Percentiles rank a stretch among this genome's conserved stretches.
Evolutionary conservation across 2,329 filamentous ascomycete genomes (phyloP).

Genomic region (Ophidiomyces ophidiicola): DNA sequence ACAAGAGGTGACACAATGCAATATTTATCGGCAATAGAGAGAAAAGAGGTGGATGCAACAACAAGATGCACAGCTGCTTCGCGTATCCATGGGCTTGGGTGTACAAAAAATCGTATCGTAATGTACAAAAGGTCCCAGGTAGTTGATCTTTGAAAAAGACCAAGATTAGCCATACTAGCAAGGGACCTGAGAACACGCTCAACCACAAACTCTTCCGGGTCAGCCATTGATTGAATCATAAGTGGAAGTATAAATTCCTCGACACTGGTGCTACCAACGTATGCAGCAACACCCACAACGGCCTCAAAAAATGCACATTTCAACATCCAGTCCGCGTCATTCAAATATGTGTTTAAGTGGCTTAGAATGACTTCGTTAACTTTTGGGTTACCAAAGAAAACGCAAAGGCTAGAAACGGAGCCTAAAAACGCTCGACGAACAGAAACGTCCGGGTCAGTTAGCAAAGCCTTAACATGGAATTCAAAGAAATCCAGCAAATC

Average conservation of each 20-base stretch:
- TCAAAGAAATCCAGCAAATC: slow-evolving; percentile 80
- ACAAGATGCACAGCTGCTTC: slow-evolving; percentile 81
- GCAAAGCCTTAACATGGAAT: slow-evolving; percentile 71
- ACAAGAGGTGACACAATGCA: slow-evolving; percentile 75
- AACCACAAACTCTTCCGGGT: slow-evolving; percentile 86
- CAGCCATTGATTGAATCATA: slow-evolving; percentile 88
- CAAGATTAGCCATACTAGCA: slow-evolving; percentile 75
- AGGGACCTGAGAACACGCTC: slow-evolving; percentile 81
- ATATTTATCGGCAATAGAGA: slow-evolving; percentile 67
- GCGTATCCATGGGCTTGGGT: slow-evolving; percentile 90
- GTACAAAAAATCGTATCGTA: slow-evolving; percentile 73
- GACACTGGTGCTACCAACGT: slow-evolving; percentile 74
- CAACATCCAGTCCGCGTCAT: slow-evolving; percentile 89
- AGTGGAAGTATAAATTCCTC: slow-evolving; percentile 93
- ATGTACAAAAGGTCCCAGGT: slow-evolving; percentile 81
- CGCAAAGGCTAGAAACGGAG: slow-evolving; percentile 81
- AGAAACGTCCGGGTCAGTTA: slow-evolving; percentile 74
- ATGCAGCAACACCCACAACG: slow-evolving; percentile 82
- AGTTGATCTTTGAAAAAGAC: slow-evolving; percentile 70
- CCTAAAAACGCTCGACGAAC: slow-evolving; percentile 84
- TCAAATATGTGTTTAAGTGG: slow-evolving; percentile 92
- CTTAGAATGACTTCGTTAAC: slow-evolving; percentile 93
- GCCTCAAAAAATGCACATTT: slow-evolving; percentile 96
- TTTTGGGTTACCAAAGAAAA: slow-evolving; percentile 86
- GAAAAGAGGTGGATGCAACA: slow-evolving; percentile 58